Base-by-base conservation (phyloP, 768 basidiomycete genomes). In the Coprinellus aureogranulatus region DNA sequence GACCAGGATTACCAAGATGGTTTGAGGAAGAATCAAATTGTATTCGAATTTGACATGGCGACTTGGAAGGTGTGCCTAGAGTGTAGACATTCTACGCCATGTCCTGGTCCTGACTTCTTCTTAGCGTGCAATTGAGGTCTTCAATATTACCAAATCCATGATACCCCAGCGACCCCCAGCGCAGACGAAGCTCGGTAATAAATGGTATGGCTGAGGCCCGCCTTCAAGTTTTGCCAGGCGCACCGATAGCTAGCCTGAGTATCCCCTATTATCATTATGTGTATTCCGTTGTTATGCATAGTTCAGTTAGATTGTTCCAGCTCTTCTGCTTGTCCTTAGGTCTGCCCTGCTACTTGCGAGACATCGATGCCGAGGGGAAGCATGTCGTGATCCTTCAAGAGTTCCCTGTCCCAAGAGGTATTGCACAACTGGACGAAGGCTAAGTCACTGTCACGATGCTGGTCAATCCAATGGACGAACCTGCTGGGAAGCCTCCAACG, bases 11-110 rank as follows among this genome's bases (percentile, higher is more conserved):
- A 87, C 59, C 72, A 71, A 1, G 75, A 77, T 0, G 87, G 88
- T 1, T 74, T 90, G 37, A 78, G 79, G 60, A 93, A 90, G 66
- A 82, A 84, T 45, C 96, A 99, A 69, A 82, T 93, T 61, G 90
- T 99, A 0, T 78, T 97, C 61, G 94, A 98, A 69, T 86, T 98
- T 64, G 94, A 96, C 62, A 87, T 90, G 85, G 81, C 84, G 3
- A 87, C 88, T 0, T 99, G 95, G 95, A 73, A 80, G 82, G 95
- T 94, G 61, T 49, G 80, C 68, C 14, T n/a, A 23, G 39, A 31
- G 34, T 27, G 20, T 40, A 18, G 41, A 16, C 12, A 42, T n/a
- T 57, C 44, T 20, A 37, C 28, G 27, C 27, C 26, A 6, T 18
- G 42, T 12, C 27, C 42, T 45, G 31, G 44, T 53, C 54, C 44